Evolutionary conservation across 768 basidiomycete genomes (phyloP).

Genomic region (Termitomyces sp.): DNA sequence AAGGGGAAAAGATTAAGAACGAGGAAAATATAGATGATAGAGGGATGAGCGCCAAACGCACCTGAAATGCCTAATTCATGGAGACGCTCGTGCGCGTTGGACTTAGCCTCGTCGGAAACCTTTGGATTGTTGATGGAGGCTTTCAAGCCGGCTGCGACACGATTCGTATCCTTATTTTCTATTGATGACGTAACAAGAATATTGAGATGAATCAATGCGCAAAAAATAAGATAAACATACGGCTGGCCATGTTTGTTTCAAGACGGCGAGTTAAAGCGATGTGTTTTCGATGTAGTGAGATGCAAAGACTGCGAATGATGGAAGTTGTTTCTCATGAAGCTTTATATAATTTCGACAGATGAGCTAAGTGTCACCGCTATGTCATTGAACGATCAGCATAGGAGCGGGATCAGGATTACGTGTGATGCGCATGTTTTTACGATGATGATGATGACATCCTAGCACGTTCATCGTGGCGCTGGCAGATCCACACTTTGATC

Average conservation of each 20-base stretch:
- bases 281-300: too few relatives aligned
- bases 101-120: neutral
- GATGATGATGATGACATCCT: neutral
- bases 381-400: neutral
- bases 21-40: too few relatives aligned
- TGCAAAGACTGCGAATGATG: neutral
- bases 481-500: neutral
- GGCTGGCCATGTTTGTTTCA: neutral
- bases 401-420: neutral
- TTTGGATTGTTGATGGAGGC: neutral
- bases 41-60: neutral
- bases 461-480: neutral
- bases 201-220: neutral
- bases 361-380: neutral
- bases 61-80: neutral
- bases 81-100: neutral
- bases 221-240: neutral
- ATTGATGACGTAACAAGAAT: too few relatives aligned
- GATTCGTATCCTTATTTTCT: neutral
- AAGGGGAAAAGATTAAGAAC: accelerated
- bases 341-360: neutral
- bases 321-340: neutral
- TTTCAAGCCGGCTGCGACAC: neutral
- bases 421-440: neutral
- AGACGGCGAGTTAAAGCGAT: neutral